A percentile compares a stretch with the other conserved stretches of the same genome.
phyloP scores from a whole-genome alignment of 192 early-diverging fungal species.

The Coemansia sp. region DNA sequence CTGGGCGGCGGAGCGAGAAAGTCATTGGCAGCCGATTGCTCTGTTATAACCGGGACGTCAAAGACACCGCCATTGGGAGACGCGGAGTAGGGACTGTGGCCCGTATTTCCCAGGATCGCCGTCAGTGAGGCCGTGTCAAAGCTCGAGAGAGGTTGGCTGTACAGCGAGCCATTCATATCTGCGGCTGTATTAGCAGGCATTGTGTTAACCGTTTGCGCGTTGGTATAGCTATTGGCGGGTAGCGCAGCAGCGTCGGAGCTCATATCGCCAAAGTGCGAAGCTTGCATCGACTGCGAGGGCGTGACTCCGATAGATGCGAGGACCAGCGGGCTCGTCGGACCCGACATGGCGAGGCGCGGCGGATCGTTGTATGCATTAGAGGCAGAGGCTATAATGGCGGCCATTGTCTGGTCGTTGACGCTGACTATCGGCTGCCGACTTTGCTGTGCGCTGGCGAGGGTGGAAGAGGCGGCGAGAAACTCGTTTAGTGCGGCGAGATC shows the following conservation, averaged over 20 bases:
- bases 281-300: conserved; percentile 40
- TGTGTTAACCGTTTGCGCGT: conserved; percentile 9
- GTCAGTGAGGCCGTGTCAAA: conserved; percentile 15
- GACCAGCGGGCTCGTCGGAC: conserved; percentile 29
- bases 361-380: conserved; percentile 15
- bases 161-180: conserved; percentile 8
- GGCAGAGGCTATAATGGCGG: conserved; percentile 34
- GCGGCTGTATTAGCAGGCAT: conserved; percentile 4
- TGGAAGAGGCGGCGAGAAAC: conserved; percentile 34
- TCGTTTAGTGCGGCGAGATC: conserved; percentile 37
- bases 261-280: conserved; percentile 30
- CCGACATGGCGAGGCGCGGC: neutral
- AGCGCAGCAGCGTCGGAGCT: conserved; percentile 19
- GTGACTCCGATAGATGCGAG: conserved; percentile 38
- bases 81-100: conserved; percentile 4
- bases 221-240: conserved; percentile 12
- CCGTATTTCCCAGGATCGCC: conserved; percentile 14
- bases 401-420: conserved; percentile 37
- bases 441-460: conserved; percentile 2
- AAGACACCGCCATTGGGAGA: neutral
- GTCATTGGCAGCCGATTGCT: neutral
- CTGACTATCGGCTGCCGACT: neutral
- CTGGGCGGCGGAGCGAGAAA: conserved; percentile 12
- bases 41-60: neutral
- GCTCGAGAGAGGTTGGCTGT: conserved; percentile 12